Evolutionary conservation across 2,329 filamentous ascomycete species (phyloP), one percentile per base, ranked within the genome.

Genomic region (Fusarium proliferatum): DNA sequence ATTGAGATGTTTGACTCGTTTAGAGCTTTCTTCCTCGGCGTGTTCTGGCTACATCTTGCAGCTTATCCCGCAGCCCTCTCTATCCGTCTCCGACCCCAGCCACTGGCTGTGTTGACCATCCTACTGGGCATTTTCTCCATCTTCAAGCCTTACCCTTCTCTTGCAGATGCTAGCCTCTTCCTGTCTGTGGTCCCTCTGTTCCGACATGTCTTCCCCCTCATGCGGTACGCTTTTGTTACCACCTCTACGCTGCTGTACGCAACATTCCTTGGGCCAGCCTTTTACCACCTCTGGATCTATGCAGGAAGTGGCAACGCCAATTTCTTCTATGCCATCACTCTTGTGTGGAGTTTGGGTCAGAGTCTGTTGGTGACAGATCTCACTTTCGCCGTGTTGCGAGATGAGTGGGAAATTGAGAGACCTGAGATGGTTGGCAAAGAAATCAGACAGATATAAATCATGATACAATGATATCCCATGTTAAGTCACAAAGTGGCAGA

Each of bases 1-100:
- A 97, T 97, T 76, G 96, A 99, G 81, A 99, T 99, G 91, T 99
- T 99, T 81, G 96, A 99, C 84, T 96, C 95, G 2, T 99, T 99
- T 88, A 90, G 96, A 43, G 92, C 93, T 76, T 99, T 99, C 87
- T 99, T 98, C 87, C 89, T 99, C 6, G 96, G 94, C 61, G 95
- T 99, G 55, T 99, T 99, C 85, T 98, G 97, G 95, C 88, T 99
- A 69, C 96, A 99, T 80, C 90, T 98, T 65, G 91, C 93, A 1
- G 93, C 93, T 43, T 99, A 99, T 82, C 94, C 97, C 41, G 93
- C 93, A 21, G 96, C 94, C 0, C 85, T 99, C 46, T 94, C 92
- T 17, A 88, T 98, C 62, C 92, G 96, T 65, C 85, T 99, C 39
- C 91, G 94, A 51, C 88, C 89, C 56, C 96, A 99, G 80, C 96